A percentile compares a stretch with the other conserved stretches of the same genome.
phyloP scores from a whole-genome alignment of 345 rosid species.

The Pseudoturritis turrita region DNA sequence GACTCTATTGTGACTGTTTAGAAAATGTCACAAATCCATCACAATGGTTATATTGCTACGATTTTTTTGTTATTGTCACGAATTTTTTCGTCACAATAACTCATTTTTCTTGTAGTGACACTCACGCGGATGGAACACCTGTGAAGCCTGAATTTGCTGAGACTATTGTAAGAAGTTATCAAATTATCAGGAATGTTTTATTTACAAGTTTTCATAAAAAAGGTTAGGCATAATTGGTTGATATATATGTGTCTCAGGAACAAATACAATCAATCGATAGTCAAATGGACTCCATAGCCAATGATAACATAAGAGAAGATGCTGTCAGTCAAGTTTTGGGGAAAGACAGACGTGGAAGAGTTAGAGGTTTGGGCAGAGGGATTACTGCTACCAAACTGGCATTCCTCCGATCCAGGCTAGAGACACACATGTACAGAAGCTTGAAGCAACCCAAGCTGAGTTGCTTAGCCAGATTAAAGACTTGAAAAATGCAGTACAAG shows the following conservation, averaged over 20 bases:
- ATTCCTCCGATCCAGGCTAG: neutral
- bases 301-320: neutral
- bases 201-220: neutral
- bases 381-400: neutral
- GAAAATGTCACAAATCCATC: too few relatives aligned
- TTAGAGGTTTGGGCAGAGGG: neutral
- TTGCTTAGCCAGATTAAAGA: neutral
- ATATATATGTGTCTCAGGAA: neutral
- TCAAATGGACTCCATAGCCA: neutral
- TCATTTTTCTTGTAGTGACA: too few relatives aligned
- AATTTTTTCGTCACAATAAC: too few relatives aligned
- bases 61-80: too few relatives aligned
- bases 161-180: neutral
- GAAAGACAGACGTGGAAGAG: neutral
- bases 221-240: too few relatives aligned
- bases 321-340: neutral
- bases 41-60: too few relatives aligned
- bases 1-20: too few relatives aligned
- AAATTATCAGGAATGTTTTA: neutral
- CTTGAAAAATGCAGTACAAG: neutral
- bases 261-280: neutral
- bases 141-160: neutral
- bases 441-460: neutral
- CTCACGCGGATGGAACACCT: neutral
- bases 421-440: neutral